These are phyloP conservation scores for Magnaporthiopsis rhizophila DNA, from an alignment of 2,329 filamentous ascomycete genomes.

Conservation along the genomic window DNA sequence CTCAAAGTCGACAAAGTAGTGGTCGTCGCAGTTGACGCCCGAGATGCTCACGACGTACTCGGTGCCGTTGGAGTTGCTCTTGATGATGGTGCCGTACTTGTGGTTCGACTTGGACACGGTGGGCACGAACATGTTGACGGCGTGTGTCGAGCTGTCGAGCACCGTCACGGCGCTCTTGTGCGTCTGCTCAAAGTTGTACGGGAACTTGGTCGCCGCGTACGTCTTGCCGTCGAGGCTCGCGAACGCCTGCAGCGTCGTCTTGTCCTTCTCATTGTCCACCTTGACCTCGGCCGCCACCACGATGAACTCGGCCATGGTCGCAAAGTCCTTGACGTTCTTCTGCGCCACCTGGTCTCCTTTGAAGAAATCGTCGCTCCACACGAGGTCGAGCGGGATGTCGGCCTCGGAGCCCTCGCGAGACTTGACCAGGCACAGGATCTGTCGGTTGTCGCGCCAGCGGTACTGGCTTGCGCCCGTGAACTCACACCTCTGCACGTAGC, in stretches of 20 bases:
- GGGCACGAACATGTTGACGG: slow-evolving; percentile 88
- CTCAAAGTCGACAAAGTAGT: slow-evolving; percentile 87
- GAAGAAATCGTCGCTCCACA: slow-evolving; percentile 76
- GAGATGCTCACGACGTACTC: slow-evolving; percentile 80
- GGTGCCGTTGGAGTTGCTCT: slow-evolving; percentile 97
- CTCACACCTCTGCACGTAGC: slow-evolving; percentile 73
- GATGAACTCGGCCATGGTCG: slow-evolving; percentile 95
- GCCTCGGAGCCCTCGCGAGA: slow-evolving; percentile 57
- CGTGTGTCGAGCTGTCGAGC: slow-evolving; percentile 88
- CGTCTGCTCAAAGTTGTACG: slow-evolving; percentile 70
- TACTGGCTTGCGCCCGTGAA: slow-evolving; percentile 65
- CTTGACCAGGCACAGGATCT: slow-evolving; percentile 56
- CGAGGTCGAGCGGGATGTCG: slow-evolving; percentile 56
- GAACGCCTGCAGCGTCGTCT: slow-evolving; percentile 64
- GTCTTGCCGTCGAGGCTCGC: slow-evolving; percentile 76
- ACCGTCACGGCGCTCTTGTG: slow-evolving; percentile 85
- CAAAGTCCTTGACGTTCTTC: slow-evolving; percentile 73
- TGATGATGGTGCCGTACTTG: slow-evolving; percentile 81
- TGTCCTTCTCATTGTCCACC: slow-evolving; percentile 42
- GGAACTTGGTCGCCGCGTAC: slow-evolving; percentile 81
- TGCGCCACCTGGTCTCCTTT: slow-evolving; percentile 55
- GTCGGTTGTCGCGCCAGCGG: slow-evolving; percentile 41
- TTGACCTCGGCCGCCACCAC: slow-evolving; percentile 72
- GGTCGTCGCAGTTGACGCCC: slow-evolving; percentile 70
- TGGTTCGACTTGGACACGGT: slow-evolving; percentile 57